These are phyloP conservation scores for Fusarium bactridioides DNA, from an alignment of 2,329 filamentous ascomycete genomes.

Conservation along the genomic window DNA sequence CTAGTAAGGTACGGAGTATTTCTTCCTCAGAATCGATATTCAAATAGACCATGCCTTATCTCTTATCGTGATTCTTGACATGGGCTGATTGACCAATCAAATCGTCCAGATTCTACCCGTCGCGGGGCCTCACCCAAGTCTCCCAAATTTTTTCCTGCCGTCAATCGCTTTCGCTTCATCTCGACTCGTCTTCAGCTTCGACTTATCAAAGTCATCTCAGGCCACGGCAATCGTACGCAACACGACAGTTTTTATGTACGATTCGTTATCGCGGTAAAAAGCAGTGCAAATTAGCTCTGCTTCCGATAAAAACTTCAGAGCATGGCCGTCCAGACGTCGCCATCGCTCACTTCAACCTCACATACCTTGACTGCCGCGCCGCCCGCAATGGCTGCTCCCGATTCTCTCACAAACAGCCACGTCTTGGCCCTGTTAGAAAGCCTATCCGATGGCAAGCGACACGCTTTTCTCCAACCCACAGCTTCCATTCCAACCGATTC, in stretches of 20 bases:
- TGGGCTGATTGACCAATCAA: conserved; percentile 35
- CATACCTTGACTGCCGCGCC: conserved; percentile 66
- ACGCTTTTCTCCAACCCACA: conserved; percentile 79
- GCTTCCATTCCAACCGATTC: conserved; percentile 72
- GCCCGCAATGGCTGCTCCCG: conserved; percentile 52
- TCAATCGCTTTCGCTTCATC: conserved; percentile 6
- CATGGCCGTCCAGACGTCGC: conserved; percentile 57
- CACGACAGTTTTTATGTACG: not conserved
- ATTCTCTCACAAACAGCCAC: conserved; percentile 47
- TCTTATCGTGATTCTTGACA: conserved; percentile 19
- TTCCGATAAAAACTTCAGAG: conserved; percentile 29
- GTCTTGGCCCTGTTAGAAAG: conserved; percentile 63
- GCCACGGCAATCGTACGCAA: not conserved
- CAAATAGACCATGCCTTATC: conserved; percentile 14
- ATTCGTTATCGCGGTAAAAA: not conserved
- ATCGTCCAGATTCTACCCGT: not conserved
- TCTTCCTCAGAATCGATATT: not conserved
- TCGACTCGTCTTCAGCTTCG: conserved; percentile 27
- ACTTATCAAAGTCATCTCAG: conserved; percentile 9
- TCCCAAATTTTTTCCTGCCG: conserved; percentile 41
- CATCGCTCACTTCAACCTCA: conserved; percentile 70
- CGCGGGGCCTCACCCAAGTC: conserved; percentile 34
- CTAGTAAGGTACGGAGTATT: not conserved
- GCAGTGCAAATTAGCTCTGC: conserved; percentile 26
- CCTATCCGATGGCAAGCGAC: conserved; percentile 67